Conservation (phyloP, 1,139 yeast species). For the Yarrowia galli region DNA sequence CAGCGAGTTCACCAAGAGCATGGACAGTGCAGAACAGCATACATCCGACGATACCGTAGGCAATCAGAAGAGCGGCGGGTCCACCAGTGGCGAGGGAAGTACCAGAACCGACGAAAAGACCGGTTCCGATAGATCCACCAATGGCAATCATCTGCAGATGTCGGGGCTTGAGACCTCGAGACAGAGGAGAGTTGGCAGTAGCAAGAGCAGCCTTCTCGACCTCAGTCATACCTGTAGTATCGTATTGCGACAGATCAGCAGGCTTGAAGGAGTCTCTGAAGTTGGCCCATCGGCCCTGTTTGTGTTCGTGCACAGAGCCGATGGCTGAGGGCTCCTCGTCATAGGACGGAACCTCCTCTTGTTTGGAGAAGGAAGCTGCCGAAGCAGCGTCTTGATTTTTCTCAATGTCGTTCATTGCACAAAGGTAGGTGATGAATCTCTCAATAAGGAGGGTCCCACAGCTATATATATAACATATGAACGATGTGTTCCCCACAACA, state of each 20-base stretch:
- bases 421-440: neutral
- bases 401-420: constrained; percentile 35
- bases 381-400: neutral
- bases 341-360: constrained; percentile 4
- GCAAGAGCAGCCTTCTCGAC: constrained; percentile 71
- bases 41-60: constrained; percentile 56
- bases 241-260: constrained; percentile 64
- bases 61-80: constrained; percentile 69
- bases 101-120: constrained; percentile 73
- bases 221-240: constrained; percentile 65
- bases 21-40: constrained; percentile 62
- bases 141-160: constrained; percentile 85
- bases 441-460: neutral
- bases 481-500: constrained; percentile 8
- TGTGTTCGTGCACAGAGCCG: constrained; percentile 19
- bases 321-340: constrained; percentile 25
- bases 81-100: constrained; percentile 64
- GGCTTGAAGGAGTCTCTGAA: constrained; percentile 62
- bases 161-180: constrained; percentile 64
- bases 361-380: neutral
- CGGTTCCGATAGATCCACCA: constrained; percentile 87
- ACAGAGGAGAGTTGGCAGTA: constrained; percentile 74
- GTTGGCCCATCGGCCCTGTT: constrained; percentile 10
- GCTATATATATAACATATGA: constrained; percentile 3
- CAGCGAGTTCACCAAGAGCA: constrained; percentile 68